phyloP scores from a whole-genome alignment of 805 yeast genomes.

The Yarrowia hollandica region DNA sequence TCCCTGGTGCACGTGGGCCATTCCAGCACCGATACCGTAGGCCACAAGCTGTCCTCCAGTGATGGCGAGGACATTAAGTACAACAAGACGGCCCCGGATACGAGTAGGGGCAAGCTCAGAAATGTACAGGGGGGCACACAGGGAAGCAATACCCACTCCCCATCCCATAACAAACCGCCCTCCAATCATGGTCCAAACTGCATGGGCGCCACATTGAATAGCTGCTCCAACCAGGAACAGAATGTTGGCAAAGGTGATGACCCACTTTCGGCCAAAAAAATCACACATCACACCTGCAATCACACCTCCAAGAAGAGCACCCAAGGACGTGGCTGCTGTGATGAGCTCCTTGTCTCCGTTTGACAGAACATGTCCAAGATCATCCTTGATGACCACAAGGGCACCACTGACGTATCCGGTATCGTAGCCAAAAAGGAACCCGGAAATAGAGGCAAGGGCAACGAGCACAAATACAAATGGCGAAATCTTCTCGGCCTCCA shows the following conservation, averaged over 20 bases:
- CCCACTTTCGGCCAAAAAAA: conserved; percentile 77
- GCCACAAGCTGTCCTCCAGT: conserved; percentile 96
- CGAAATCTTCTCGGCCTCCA: conserved; percentile 44
- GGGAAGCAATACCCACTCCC: conserved; percentile 94
- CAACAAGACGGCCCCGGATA: conserved; percentile 88
- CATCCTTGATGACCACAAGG: conserved; percentile 78
- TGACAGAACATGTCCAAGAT: conserved; percentile 59
- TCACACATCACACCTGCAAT: conserved; percentile 84
- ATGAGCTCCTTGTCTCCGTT: conserved; percentile 84
- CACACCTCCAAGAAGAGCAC: conserved; percentile 80
- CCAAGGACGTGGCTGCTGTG: conserved; percentile 92
- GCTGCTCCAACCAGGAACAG: conserved; percentile 82
- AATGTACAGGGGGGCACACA: conserved; percentile 91
- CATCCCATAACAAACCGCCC: conserved; percentile 94
- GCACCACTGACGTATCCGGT: conserved; percentile 97
- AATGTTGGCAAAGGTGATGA: conserved; percentile 77
- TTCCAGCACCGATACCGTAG: conserved; percentile 81
- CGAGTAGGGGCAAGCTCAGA: conserved; percentile 89
- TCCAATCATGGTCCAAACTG: conserved; percentile 86
- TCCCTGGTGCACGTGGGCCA: conserved; percentile 70
- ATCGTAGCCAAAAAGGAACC: conserved; percentile 96
- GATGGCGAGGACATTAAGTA: conserved; percentile 81
- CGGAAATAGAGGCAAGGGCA: conserved; percentile 77
- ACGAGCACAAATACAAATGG: conserved; percentile 67
- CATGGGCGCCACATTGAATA: conserved; percentile 76